Conservation (phyloP, 1,284 basidiomycete genomes). For the Cryptococcus jaspeensis region DNA sequence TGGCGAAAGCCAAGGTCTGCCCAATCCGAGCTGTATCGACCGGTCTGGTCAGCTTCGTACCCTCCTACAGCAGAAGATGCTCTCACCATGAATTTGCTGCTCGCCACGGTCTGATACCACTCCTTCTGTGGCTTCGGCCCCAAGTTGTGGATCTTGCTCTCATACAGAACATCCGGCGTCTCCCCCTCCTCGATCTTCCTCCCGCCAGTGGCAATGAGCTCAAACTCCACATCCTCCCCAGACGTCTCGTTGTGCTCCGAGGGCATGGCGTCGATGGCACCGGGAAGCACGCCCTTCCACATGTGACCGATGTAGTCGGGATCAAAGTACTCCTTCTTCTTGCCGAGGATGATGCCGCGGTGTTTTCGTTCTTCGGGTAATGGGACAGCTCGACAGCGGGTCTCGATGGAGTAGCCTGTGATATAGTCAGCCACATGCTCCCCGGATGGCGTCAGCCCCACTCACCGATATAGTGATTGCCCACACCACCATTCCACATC, state of each 20-base stretch:
- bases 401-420: constrained; percentile 49
- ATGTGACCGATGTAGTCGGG: constrained; percentile 9
- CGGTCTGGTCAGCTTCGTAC: no score
- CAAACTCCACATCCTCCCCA: constrained; percentile 18
- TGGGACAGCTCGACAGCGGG: constrained; percentile 27
- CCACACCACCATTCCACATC: no score
- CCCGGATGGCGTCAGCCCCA: not conserved
- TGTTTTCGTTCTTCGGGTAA: constrained; percentile 33
- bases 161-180: constrained; percentile 12
- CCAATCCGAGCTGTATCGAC: no score
- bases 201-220: constrained; percentile 31
- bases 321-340: constrained; percentile 41
- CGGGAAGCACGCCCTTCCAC: constrained; percentile 8
- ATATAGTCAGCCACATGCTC: no score
- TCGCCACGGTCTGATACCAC: constrained; percentile 23
- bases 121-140: constrained; percentile 19
- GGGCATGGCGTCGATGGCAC: constrained; percentile 9
- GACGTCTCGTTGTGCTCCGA: not conserved
- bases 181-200: constrained; percentile 14
- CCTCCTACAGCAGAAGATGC: no score
- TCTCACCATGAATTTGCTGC: no score
- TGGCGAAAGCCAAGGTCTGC: no score
- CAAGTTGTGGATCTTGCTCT: constrained; percentile 18
- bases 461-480: constrained; percentile 45
- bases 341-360: constrained; percentile 48